phyloP scores from a whole-genome alignment of 2,329 filamentous ascomycete species.

The Berkeleyomyces rouxiae region DNA sequence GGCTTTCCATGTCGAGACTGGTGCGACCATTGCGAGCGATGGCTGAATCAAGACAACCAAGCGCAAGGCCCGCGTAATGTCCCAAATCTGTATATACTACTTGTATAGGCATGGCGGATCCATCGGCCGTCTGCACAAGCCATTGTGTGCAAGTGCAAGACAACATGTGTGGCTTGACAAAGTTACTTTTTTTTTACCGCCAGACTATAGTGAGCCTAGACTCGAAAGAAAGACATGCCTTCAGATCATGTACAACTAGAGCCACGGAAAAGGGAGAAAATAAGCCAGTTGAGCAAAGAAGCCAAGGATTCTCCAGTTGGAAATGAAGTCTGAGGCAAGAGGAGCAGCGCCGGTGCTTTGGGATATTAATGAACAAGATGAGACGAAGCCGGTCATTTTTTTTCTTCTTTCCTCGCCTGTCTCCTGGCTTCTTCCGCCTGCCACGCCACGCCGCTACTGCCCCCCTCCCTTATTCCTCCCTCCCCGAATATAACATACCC shows the following conservation, averaged over 20 bases:
- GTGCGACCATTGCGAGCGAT: neutral
- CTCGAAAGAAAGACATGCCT: neutral
- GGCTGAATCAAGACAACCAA: neutral
- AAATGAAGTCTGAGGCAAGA: neutral
- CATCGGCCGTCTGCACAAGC: too few relatives aligned
- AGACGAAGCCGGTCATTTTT: neutral
- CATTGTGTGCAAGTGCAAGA: too few relatives aligned
- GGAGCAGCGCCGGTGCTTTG: neutral
- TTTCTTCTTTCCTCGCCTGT: neutral
- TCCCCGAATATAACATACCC: neutral
- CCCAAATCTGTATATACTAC: too few relatives aligned
- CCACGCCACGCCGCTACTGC: neutral
- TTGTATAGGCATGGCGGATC: too few relatives aligned
- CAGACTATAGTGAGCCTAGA: too few relatives aligned
- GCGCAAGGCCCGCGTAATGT: too few relatives aligned
- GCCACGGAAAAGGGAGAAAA: neutral
- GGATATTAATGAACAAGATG: neutral
- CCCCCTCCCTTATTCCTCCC: neutral
- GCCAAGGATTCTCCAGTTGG: neutral
- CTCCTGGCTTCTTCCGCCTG: neutral
- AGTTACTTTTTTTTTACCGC: too few relatives aligned
- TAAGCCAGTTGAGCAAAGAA: neutral
- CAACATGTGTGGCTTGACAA: too few relatives aligned
- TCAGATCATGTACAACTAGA: neutral
- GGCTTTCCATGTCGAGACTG: neutral